Conservation (phyloP, 2,329 filamentous ascomycete species). For the Monilinia aucupariae region DNA sequence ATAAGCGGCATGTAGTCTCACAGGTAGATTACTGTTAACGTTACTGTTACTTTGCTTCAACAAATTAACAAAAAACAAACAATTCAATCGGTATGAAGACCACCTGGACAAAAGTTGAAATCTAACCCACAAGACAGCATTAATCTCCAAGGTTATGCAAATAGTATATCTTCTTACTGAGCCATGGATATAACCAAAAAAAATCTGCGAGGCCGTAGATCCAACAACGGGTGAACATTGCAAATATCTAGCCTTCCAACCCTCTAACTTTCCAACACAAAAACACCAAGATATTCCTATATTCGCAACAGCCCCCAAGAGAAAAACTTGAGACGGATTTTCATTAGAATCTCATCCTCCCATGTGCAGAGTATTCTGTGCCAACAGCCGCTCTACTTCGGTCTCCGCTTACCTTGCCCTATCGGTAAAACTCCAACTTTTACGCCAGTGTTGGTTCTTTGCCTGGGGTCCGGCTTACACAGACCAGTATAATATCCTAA, state of each 20-base stretch:
- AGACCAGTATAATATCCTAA: slow-evolving; percentile 9
- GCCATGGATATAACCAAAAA: slow-evolving; percentile 2
- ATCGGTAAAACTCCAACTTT: slow-evolving; percentile 7
- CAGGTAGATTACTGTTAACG: too few species aligned
- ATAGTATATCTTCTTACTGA: background rate
- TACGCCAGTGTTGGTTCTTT: background rate
- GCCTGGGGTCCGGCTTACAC: background rate
- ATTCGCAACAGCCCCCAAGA: background rate
- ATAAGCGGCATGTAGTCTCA: background rate
- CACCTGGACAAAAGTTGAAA: background rate
- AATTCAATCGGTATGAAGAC: background rate
- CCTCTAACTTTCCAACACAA: background rate
- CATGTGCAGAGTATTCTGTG: background rate
- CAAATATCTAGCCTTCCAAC: background rate
- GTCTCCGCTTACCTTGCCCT: background rate
- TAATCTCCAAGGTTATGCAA: slow-evolving; percentile 5
- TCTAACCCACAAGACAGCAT: background rate
- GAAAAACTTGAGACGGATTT: background rate
- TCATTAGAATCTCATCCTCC: background rate
- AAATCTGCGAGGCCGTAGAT: background rate
- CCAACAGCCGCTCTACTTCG: slow-evolving; percentile 1
- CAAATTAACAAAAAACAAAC: background rate
- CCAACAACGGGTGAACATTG: background rate
- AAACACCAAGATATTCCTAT: background rate
- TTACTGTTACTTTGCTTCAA: slow-evolving; percentile 1